These are phyloP conservation scores for Vitis rupestris DNA, from an alignment of 164 flowering plant genomes.

Conservation along the genomic window DNA sequence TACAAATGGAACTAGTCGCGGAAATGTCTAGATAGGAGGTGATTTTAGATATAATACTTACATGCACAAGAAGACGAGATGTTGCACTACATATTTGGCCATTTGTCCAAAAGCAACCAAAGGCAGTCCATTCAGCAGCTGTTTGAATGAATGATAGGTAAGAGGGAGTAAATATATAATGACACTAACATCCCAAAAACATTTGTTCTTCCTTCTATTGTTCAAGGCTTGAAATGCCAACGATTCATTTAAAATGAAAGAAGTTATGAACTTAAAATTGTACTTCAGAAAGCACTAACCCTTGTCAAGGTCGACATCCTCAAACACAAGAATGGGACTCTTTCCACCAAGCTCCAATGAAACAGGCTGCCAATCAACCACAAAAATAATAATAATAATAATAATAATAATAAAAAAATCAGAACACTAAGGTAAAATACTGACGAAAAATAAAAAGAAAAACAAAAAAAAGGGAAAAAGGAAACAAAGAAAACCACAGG, in stretches of 20 bases:
- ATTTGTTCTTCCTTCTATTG: neutral
- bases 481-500: neutral
- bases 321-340: slow-evolving; percentile 94
- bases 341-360: slow-evolving; percentile 98
- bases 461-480: neutral
- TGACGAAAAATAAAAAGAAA: neutral
- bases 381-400: neutral
- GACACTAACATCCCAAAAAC: neutral
- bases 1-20: too few species aligned
- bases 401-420: too few species aligned
- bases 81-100: slow-evolving; percentile 99
- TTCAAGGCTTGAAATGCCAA: neutral
- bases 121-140: slow-evolving; percentile 96
- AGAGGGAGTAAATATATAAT: slow-evolving; percentile 3
- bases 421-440: too few species aligned
- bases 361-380: slow-evolving; percentile 67
- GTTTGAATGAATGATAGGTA: slow-evolving; percentile 19
- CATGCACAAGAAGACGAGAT: slow-evolving; percentile 93
- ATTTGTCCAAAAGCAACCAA: slow-evolving; percentile 99
- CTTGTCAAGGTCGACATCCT: slow-evolving; percentile 89
- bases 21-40: too few species aligned
- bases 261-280: neutral
- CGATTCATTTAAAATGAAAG: neutral
- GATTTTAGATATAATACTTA: slow-evolving; percentile 29
- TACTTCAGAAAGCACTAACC: slow-evolving; percentile 45